Percentiles rank a stretch among this genome's conserved stretches.
Conservation (phyloP, 176 grass and related monocot species). For the Musa itinerans region DNA sequence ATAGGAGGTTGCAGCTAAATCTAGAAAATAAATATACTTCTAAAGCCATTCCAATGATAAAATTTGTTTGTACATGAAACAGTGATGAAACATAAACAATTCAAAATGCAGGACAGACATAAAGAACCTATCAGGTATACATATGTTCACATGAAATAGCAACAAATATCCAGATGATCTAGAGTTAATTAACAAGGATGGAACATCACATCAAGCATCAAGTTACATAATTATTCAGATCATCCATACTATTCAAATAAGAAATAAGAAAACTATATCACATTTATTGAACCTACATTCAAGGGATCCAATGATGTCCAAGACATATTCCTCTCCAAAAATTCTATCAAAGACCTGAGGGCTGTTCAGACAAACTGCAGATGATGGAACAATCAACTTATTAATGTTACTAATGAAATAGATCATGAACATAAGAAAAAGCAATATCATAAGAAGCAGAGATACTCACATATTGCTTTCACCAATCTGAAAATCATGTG, state of each 20-base stretch:
- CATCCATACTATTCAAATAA: not conserved
- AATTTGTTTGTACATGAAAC: too few relatives aligned
- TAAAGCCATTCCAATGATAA: too few relatives aligned
- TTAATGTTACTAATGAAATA: conserved; percentile 13
- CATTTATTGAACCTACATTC: conserved; percentile 49
- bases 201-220: not conserved
- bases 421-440: conserved; percentile 5
- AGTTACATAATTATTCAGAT: conserved; percentile 4
- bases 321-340: conserved; percentile 61
- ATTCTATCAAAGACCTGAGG: conserved; percentile 59
- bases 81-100: too few relatives aligned
- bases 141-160: too few relatives aligned
- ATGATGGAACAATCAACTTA: conserved; percentile 31
- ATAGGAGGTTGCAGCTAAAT: too few relatives aligned
- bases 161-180: too few relatives aligned
- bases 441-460: conserved; percentile 15
- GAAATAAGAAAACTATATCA: conserved; percentile 11
- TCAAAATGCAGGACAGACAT: too few relatives aligned
- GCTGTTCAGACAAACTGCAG: conserved; percentile 64
- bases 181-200: too few relatives aligned
- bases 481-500: conserved; percentile 80
- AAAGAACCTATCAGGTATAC: too few relatives aligned
- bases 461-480: conserved; percentile 58
- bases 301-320: conserved; percentile 72
- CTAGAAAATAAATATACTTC: too few relatives aligned